Evolutionary conservation across 441 rosid species (phyloP).

Genomic region (Sinapis alba): DNA sequence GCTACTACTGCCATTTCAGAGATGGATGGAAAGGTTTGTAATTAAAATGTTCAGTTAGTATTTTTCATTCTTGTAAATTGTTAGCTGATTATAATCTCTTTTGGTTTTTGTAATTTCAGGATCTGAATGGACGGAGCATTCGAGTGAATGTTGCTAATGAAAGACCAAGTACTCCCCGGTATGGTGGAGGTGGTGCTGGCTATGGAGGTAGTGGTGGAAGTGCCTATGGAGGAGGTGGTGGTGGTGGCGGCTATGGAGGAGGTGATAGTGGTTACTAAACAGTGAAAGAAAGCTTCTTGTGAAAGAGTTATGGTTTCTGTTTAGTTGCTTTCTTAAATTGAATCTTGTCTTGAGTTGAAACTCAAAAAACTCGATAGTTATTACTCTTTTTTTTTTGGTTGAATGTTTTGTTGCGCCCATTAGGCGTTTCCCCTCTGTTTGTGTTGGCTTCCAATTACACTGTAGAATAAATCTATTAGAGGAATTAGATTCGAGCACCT

Average conservation of each 20-base stretch:
- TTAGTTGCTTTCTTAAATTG: slow-evolving; percentile 25
- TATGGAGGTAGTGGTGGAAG: background rate
- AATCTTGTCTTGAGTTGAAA: background rate
- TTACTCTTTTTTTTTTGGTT: no score
- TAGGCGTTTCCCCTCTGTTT: no score
- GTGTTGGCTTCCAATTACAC: no score
- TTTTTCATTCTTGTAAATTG: background rate
- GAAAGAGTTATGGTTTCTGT: slow-evolving; percentile 13
- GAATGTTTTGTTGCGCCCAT: no score
- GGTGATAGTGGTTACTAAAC: slow-evolving; percentile 24
- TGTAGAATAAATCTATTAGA: no score
- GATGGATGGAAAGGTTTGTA: slow-evolving; percentile 80
- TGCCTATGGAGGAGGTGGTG: slow-evolving; percentile 19
- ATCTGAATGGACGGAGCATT: slow-evolving; percentile 62
- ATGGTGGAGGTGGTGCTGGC: slow-evolving; percentile 26
- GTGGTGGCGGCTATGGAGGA: slow-evolving; percentile 13
- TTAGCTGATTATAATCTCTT: background rate
- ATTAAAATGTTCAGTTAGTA: background rate
- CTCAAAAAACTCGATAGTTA: no score
- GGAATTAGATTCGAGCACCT: no score
- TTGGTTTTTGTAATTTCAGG: slow-evolving; percentile 43
- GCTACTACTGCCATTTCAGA: slow-evolving; percentile 64
- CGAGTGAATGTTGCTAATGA: slow-evolving; percentile 67
- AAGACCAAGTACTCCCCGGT: slow-evolving; percentile 44
- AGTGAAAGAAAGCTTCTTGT: background rate